Conservation (phyloP, 2,329 filamentous ascomycete genomes). For the Aschersonia sp. region DNA sequence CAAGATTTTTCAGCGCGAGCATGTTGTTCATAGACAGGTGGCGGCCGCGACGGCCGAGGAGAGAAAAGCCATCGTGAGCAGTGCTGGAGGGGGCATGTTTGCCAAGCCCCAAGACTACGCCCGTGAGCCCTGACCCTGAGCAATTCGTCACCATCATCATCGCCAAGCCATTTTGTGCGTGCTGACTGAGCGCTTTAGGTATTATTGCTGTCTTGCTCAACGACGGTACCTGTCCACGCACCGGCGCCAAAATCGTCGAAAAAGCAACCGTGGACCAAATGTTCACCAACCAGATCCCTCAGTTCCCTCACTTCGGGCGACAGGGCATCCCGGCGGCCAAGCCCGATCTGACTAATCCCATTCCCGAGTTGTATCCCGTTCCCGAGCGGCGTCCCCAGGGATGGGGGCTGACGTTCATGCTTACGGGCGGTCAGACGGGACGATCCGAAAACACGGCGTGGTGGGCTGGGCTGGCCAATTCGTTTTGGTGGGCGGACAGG, state of each 20-base stretch:
- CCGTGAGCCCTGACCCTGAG: conserved; percentile 21
- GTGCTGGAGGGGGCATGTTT: conserved; percentile 47
- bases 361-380: conserved; percentile 35
- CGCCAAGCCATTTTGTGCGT: neutral
- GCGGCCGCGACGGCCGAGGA: conserved; percentile 28
- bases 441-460: conserved; percentile 32
- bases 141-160: too few species aligned
- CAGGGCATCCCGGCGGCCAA: conserved; percentile 29
- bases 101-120: conserved; percentile 45
- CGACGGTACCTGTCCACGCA: conserved; percentile 43
- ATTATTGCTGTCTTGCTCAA: conserved; percentile 50
- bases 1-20: conserved; percentile 26
- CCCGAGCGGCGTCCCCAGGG: conserved; percentile 38
- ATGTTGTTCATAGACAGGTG: conserved; percentile 29
- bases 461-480: conserved; percentile 47
- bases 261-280: conserved; percentile 45
- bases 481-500: conserved; percentile 49
- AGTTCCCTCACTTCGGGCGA: conserved; percentile 36
- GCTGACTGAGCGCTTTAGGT: conserved; percentile 18
- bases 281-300: conserved; percentile 48
- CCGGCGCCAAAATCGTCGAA: conserved; percentile 36
- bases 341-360: conserved; percentile 28
- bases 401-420: conserved; percentile 47
- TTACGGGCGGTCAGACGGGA: conserved; percentile 35
- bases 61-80: conserved; percentile 32